Evolutionary conservation across 371 early-diverging fungal genomes (phyloP).

Genomic region (Cokeromyces recurvatus): DNA sequence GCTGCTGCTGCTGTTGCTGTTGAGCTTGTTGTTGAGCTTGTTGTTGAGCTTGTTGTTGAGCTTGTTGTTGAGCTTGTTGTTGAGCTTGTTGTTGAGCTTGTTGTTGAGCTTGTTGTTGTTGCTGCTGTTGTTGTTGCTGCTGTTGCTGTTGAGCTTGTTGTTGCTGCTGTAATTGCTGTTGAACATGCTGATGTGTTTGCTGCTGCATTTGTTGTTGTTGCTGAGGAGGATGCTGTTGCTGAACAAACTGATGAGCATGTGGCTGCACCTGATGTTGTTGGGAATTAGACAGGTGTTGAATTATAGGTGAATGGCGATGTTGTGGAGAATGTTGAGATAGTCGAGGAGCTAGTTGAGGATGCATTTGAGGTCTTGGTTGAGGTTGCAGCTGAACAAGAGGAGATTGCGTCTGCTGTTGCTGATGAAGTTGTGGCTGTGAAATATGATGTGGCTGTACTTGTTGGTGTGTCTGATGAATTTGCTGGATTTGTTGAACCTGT

Average conservation of each 20-base stretch:
- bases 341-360: conserved; percentile 6
- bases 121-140: not conserved
- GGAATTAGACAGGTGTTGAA: too few relatives aligned
- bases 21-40: conserved; percentile 7
- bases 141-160: conserved; percentile 10
- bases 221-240: conserved; percentile 1
- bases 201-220: not conserved
- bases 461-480: not conserved
- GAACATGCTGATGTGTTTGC: not conserved
- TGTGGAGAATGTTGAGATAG: conserved; percentile 9
- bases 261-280: conserved; percentile 1
- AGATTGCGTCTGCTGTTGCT: conserved; percentile 1
- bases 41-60: too few relatives aligned
- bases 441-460: conserved; percentile 5
- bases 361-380: conserved; percentile 7
- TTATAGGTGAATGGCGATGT: too few relatives aligned
- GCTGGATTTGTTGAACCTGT: conserved; percentile 1
- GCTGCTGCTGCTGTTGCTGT: not conserved
- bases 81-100: not conserved
- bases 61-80: conserved; percentile 3
- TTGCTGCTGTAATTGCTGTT: conserved; percentile 3
- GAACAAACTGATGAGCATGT: not conserved
- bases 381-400: conserved; percentile 1
- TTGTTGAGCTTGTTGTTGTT: not conserved
- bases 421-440: conserved; percentile 1